Evolutionary conservation across 306 rosid genomes (phyloP).

Genomic region (Luffa aegyptiaca): DNA sequence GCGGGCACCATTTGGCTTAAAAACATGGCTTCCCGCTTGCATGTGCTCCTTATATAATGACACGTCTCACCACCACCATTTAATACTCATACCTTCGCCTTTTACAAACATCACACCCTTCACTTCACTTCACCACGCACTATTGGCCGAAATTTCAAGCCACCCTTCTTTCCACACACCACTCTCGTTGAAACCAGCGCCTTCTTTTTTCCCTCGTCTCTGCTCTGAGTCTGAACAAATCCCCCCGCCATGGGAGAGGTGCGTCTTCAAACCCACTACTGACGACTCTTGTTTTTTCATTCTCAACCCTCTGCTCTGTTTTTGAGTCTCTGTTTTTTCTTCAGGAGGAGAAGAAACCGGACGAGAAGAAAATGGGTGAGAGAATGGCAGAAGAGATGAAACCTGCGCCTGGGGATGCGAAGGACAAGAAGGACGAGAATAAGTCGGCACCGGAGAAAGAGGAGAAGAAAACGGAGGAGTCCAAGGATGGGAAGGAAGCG

Average conservation of each 20-base stretch:
- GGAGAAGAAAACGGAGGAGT: conserved; percentile 22
- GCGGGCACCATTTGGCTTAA: conserved; percentile 25
- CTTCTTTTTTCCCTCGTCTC: not conserved
- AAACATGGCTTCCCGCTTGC: conserved; percentile 21
- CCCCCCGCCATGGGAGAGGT: not conserved
- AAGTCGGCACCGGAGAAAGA: conserved; percentile 8
- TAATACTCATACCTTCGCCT: no score
- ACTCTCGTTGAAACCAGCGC: not conserved
- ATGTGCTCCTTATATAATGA: conserved; percentile 42
- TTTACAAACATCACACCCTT: no score
- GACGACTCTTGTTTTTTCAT: no score
- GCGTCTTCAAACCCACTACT: no score
- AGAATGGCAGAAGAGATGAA: conserved; percentile 29
- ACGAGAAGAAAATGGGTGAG: conserved; percentile 30
- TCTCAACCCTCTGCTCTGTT: not conserved
- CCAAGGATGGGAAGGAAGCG: conserved; percentile 5
- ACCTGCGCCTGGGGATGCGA: conserved; percentile 13
- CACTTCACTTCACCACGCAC: no score
- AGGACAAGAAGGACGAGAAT: conserved; percentile 18
- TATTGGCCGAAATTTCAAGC: no score
- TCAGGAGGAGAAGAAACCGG: conserved; percentile 57
- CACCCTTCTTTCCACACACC: no score
- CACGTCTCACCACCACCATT: conserved; percentile 32
- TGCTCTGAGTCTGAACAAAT: not conserved
- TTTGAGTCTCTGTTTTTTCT: conserved; percentile 6